A percentile compares a stretch with the other conserved stretches of the same genome.
Conservation (phyloP, 2,329 filamentous ascomycete species). For the Teratosphaeria destructans region DNA sequence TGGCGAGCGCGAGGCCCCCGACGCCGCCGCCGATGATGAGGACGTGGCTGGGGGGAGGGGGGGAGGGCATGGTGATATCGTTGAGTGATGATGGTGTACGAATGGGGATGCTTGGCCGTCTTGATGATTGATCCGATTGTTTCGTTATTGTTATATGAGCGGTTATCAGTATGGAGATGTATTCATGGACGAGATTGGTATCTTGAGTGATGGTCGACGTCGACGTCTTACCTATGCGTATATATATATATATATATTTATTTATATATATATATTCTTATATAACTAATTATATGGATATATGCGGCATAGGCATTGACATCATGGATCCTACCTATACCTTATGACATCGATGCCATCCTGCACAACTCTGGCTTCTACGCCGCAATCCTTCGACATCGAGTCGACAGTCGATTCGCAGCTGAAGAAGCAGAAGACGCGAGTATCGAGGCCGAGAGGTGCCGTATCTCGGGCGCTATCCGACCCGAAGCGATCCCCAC, state of each 20-base stretch:
- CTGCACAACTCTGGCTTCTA: neutral
- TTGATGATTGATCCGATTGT: too few relatives aligned
- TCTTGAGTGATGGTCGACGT: neutral
- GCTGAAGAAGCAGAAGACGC: neutral
- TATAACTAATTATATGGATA: neutral
- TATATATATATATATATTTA: neutral
- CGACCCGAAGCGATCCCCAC: neutral
- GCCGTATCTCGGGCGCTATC: neutral
- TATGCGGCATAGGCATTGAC: neutral
- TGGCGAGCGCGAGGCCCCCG: slow-evolving; percentile 17
- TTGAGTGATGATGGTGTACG: slow-evolving; percentile 8
- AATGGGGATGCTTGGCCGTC: too few relatives aligned
- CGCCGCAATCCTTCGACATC: neutral
- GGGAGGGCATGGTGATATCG: too few relatives aligned
- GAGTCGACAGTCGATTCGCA: neutral
- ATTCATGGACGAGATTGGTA: too few relatives aligned
- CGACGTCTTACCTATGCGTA: neutral
- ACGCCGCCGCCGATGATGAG: slow-evolving; percentile 21
- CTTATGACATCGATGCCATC: neutral
- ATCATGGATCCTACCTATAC: neutral
- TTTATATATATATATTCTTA: neutral
- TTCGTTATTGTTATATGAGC: too few relatives aligned
- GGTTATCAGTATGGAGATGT: too few relatives aligned
- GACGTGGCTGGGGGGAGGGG: neutral
- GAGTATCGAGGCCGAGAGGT: neutral